A percentile compares a stretch with the other conserved stretches of the same genome.
phyloP scores from a whole-genome alignment of 2,329 filamentous ascomycete genomes.

The Exophiala xenobiotica region DNA sequence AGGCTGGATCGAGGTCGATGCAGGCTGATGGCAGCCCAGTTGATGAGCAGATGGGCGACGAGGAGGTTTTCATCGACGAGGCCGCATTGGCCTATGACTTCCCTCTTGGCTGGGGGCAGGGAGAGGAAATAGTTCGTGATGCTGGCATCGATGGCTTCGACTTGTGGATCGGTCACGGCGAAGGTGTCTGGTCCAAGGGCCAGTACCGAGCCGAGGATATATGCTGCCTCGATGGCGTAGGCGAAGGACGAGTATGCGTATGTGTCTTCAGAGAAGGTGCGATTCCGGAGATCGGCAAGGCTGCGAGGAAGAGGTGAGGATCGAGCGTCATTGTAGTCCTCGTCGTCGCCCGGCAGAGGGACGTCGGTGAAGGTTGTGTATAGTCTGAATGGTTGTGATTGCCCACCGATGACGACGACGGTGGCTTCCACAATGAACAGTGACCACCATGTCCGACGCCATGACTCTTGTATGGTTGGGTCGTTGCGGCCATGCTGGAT shows the following conservation, averaged over 20 bases:
- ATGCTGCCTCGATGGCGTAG: constrained; percentile 77
- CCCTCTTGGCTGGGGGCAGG: constrained; percentile 68
- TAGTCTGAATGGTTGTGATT: constrained; percentile 44
- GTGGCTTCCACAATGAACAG: constrained; percentile 79
- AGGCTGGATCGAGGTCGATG: constrained; percentile 78
- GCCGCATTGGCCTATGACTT: constrained; percentile 67
- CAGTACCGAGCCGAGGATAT: constrained; percentile 76
- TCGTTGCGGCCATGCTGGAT: constrained; percentile 50
- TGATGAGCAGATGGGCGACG: constrained; percentile 40
- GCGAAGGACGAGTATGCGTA: constrained; percentile 78
- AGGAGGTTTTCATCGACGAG: constrained; percentile 66
- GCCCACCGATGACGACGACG: constrained; percentile 65
- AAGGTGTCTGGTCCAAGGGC: constrained; percentile 35
- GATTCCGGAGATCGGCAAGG: constrained; percentile 58
- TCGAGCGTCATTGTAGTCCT: constrained; percentile 56
- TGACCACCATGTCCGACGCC: constrained; percentile 90
- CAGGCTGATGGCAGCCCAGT: constrained; percentile 64
- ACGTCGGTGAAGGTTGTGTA: constrained; percentile 71
- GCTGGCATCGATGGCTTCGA: constrained; percentile 58
- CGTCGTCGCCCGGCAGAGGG: constrained; percentile 77
- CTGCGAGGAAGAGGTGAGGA: constrained; percentile 59
- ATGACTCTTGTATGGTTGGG: constrained; percentile 73
- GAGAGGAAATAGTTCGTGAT: constrained; percentile 77
- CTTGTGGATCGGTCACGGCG: constrained; percentile 42
- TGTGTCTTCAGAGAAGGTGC: constrained; percentile 70